Conservation (phyloP, 2,329 filamentous ascomycete species). For the Paracamarosporium sp. region DNA sequence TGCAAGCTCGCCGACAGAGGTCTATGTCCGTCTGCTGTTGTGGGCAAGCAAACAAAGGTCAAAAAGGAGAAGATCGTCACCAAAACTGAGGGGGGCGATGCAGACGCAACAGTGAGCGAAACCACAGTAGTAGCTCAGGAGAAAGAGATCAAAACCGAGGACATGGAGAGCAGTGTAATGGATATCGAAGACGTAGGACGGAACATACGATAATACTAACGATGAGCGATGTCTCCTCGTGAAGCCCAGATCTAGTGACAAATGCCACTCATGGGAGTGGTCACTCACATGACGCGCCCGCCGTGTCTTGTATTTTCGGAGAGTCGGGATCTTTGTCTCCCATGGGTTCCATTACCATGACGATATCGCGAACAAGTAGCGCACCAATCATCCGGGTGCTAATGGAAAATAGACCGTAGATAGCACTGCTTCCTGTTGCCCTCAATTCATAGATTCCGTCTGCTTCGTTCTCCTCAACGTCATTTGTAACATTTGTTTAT, state of each 20-base stretch:
- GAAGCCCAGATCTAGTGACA: neutral
- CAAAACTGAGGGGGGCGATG: constrained; percentile 44
- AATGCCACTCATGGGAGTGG: too few species aligned
- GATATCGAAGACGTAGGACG: constrained; percentile 45
- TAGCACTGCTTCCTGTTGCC: too few species aligned
- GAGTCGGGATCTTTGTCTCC: too few species aligned
- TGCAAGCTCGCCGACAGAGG: constrained; percentile 80
- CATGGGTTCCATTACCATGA: too few species aligned
- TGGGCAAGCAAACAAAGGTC: constrained; percentile 58
- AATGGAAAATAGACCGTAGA: too few species aligned
- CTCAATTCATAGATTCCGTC: too few species aligned
- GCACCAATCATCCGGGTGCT: too few species aligned
- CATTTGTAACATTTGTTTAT: too few species aligned
- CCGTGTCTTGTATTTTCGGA: too few species aligned
- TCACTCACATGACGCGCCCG: too few species aligned
- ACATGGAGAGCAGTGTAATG: constrained; percentile 24
- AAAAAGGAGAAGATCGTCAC: constrained; percentile 50
- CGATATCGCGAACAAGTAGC: too few species aligned
- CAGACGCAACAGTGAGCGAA: constrained; percentile 33
- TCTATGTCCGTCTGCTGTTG: constrained; percentile 68
- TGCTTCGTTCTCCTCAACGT: too few species aligned
- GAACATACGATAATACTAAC: constrained; percentile 3
- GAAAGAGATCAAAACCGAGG: constrained; percentile 34
- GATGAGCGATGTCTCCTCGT: neutral
- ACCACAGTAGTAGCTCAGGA: constrained; percentile 17